Base-by-base conservation (phyloP, 2,329 filamentous ascomycete species). In the Elsinoe fawcettii region DNA sequence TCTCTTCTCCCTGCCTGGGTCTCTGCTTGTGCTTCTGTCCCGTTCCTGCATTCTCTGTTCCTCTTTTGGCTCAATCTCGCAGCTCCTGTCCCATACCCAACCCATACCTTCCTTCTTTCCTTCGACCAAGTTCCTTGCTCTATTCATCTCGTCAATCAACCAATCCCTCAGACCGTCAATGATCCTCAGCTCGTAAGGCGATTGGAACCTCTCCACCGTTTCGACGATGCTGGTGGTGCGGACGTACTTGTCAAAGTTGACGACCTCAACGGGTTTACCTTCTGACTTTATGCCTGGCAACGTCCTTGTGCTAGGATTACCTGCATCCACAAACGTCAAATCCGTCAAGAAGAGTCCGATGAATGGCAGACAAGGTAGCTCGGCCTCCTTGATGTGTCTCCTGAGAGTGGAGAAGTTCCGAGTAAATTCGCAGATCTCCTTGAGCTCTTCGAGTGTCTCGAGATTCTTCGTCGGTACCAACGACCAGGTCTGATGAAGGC, bases 231-330 rank as follows among this genome's bases (percentile, higher is more conserved):
- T 93, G 46, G 92, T 91, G 2, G 91, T 97, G 64, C 90, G 89
- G 65, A 85, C 87, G 70, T 97, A 90, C 74, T 97, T 97, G 77
- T 97, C 92, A 66, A 96, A 97, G 73, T 99, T 99, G 78, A 99
- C 90, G 30, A 97, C 88, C 0, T 84, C 83, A 65, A 89, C 80
- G 23, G 83, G 81, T 25, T 76, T 74, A 27, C 84, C 80, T n/a
- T 87, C 82, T 12, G 77, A 76, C 5, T 77, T 75, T 34, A 74
- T 71, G 58, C 68, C 79, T 67, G 82, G 82, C 18, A 95, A 81
- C 65, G 86, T 86, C 66, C 92, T 89, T 2, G 86, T 91, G 4
- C 89, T 83, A 32, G 88, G 87, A 70, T 97, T 97, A 60, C 93
- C 93, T 62, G 92, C 90, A 68, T 97, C 90, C 56, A 96, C 87